Conservation (phyloP, 495 filamentous ascomycete genomes). For the Neurospora sublineolata region DNA sequence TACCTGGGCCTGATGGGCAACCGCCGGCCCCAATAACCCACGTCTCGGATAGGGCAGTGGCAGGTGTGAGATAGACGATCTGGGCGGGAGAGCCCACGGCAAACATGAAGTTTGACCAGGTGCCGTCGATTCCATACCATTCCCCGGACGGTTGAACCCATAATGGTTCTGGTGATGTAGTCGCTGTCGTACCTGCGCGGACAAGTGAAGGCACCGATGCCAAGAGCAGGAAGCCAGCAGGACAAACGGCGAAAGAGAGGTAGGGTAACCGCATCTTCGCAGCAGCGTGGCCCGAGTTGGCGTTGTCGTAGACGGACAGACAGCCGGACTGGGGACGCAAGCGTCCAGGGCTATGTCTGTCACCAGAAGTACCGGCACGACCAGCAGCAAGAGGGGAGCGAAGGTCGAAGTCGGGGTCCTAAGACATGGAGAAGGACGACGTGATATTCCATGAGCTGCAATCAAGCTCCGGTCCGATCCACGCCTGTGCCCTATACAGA, state of each 20-base stretch:
- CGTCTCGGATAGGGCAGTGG: conserved; percentile 44
- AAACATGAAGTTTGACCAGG: conserved; percentile 42
- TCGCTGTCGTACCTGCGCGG: conserved; percentile 11
- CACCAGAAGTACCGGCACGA: conserved; percentile 10
- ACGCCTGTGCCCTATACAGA: not conserved
- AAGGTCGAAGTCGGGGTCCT: conserved; percentile 9
- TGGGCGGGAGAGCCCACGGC: conserved; percentile 46
- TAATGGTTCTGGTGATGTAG: conserved; percentile 13
- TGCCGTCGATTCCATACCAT: conserved; percentile 40
- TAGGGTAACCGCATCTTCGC: conserved; percentile 23
- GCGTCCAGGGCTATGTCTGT: conserved; percentile 9
- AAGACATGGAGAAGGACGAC: conserved; percentile 19
- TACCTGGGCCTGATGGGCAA: conserved; percentile 24
- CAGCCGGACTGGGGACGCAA: conserved; percentile 2
- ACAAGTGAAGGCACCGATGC: conserved; percentile 23
- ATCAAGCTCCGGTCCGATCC: conserved; percentile 1
- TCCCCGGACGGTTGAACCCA: conserved; percentile 33
- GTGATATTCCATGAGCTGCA: conserved; percentile 24
- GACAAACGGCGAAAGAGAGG: conserved; percentile 20
- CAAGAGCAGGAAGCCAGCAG: conserved; percentile 25
- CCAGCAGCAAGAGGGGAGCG: not conserved
- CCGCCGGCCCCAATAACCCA: conserved; percentile 45
- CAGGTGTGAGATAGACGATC: conserved; percentile 44
- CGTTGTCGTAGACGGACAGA: conserved; percentile 8
- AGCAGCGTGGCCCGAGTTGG: conserved; percentile 16